Base-by-base conservation (phyloP, 2,329 filamentous ascomycete genomes). In the Botrytis fragariae region DNA sequence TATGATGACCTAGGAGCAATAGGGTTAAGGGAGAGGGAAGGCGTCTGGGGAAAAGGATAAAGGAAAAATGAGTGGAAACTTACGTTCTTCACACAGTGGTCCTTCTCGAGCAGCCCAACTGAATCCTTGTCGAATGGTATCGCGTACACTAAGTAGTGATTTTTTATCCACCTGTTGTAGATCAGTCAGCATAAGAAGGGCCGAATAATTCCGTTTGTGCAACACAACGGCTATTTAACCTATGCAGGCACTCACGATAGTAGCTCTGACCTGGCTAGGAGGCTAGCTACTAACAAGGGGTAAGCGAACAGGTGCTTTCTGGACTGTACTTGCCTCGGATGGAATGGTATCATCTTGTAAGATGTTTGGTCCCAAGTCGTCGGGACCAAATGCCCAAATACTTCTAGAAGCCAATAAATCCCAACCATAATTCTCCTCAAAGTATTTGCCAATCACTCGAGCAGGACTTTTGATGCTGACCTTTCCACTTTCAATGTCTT, bases 351-450 rank as follows among this genome's bases (percentile, higher is more conserved):
- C 96, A 82, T 99, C 96, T 83, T 98, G 95, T 68, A 99, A 85
- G 77, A 99, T 96, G 82, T 99, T 99, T 9, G 96, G 94, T 0
- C 95, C 93, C 85, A 91, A 92, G 77, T 99, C 96, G 74, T 98
- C 95, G 6, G 96, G 96, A 4, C 96, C 96, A 84, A 99, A 99
- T 1, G 96, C 96, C 96, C 96, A 99, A 80, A 99, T 97, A 81
- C 95, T 98, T 79, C 96, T 89, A 37, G 93, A 94, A 22, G 96
- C 95, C 75, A 99, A 87, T 79, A 98, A 90, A 84, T 99, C 96
- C 92, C 97, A 99, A 73, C 95, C 95, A 81, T 99, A 97, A 77
- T 94, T 96, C 75, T 97, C 93, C 82, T 98, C 95, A 79, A 99
- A 98, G 85, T 97, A 98, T 80, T 96, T 97, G 79, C 95, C 95